A percentile compares a stretch with the other conserved stretches of the same genome.
Evolutionary conservation across 164 flowering plant genomes (phyloP).

Genomic region (Cinnamomum micranthum): DNA sequence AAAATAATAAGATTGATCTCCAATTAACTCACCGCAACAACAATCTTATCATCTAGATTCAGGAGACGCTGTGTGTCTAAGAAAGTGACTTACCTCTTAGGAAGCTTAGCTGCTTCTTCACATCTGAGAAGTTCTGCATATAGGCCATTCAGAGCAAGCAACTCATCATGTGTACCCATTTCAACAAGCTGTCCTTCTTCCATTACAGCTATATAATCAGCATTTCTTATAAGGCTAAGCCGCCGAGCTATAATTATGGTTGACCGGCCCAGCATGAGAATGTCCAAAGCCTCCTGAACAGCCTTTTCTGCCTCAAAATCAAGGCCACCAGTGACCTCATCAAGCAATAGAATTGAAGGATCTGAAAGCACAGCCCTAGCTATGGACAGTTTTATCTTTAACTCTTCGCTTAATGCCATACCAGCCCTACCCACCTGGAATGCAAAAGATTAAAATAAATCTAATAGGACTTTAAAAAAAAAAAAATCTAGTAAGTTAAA

Average conservation of each 20-base stretch:
- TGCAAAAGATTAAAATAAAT: slow-evolving; percentile 3
- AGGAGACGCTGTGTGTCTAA: not conserved
- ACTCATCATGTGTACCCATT: slow-evolving; percentile 98
- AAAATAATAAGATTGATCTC: no score
- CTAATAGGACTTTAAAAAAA: not conserved
- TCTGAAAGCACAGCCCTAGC: slow-evolving; percentile 97
- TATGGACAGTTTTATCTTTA: slow-evolving; percentile 88
- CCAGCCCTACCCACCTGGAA: slow-evolving; percentile 93
- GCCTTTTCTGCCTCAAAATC: slow-evolving; percentile 94
- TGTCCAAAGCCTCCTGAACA: slow-evolving; percentile 93
- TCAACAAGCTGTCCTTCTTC: slow-evolving; percentile 99
- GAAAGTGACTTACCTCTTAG: slow-evolving; percentile 26
- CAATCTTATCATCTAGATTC: no score
- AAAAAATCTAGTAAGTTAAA: not conserved
- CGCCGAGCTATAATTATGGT: slow-evolving; percentile 93
- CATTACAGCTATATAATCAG: slow-evolving; percentile 99
- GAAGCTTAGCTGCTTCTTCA: slow-evolving; percentile 43
- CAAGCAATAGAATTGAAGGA: slow-evolving; percentile 90
- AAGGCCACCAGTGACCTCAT: slow-evolving; percentile 81
- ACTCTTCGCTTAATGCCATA: slow-evolving; percentile 74
- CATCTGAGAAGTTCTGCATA: slow-evolving; percentile 87
- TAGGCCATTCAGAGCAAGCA: slow-evolving; percentile 63
- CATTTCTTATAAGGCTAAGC: slow-evolving; percentile 90
- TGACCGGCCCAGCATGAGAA: slow-evolving; percentile 94
- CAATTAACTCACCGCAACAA: no score